Evolutionary conservation across 225 moss, liverwort and hornwort species (phyloP), one percentile per base, ranked within the genome.

Genomic region (Straminergon stramineum): DNA sequence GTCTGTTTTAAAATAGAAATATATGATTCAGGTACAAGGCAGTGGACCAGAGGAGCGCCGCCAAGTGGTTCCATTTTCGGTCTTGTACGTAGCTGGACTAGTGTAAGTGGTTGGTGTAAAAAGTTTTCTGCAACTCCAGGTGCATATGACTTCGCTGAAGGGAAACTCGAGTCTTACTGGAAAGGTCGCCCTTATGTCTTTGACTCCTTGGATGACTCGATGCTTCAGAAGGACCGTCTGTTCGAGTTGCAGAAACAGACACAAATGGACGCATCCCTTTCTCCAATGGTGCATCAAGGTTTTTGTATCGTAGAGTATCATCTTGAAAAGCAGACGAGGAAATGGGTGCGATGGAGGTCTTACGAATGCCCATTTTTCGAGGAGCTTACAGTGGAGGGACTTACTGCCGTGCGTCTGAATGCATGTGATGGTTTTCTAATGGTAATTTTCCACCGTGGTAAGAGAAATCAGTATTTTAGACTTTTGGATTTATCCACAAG

Each of bases 381-480:
- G 10, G 35, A 19, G 18, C 5, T 66, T 19, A 1, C 19, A 5
- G 10, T 5, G 66, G 35, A 31, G 7, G 16, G 18, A 19, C 24
- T 70, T 39, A 2, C 1, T 1, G 4, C 0, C 7, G 0, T 23
- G 2, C 1, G 23, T 14, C 70, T 70, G 24, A 7, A 4, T 7
- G 39, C 39, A 23, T 70, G 39, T 70, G 70, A 70, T 24, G 39
- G 13, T 70, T 70, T 70, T 22, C 39, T 70, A 2, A 39, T 70
- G 70, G 7, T 69, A n/a, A n/a, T 69, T n/a, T 12, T 24, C 6
- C 4, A 70, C 24, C 8, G 4, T 39, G 24, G n/a, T 70, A 2
- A 13, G 2, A 39, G 8, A 24, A 70, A 4, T 70, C 23, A 7
- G 2, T 24, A 5, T 39, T 39, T 39, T 39, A 24, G 39, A 24